phyloP scores from a whole-genome alignment of 345 rosid species.

The Boechera retrofracta region DNA sequence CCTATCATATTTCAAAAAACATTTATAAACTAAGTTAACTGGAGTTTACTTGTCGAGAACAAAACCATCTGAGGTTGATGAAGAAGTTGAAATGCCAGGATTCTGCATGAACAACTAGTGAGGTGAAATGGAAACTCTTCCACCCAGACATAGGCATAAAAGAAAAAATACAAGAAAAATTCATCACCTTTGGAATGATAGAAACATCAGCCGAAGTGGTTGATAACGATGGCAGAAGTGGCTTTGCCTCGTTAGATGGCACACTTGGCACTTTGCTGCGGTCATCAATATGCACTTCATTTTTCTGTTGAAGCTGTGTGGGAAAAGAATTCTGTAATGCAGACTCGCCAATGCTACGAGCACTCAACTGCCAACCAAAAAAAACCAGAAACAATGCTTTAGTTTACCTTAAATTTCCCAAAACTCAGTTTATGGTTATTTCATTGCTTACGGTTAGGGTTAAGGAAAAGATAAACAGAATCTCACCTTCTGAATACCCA shows the following conservation, averaged over 20 bases:
- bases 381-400: constrained; percentile 6
- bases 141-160: constrained; percentile 11
- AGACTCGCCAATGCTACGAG: constrained; percentile 46
- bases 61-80: constrained; percentile 65
- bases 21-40: constrained; percentile 24
- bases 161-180: constrained; percentile 15
- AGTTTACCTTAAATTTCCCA: background rate
- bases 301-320: constrained; percentile 61
- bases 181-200: constrained; percentile 61
- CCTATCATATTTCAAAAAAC: constrained; percentile 4
- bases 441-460: too few relatives aligned
- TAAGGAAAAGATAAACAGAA: too few relatives aligned
- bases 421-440: background rate
- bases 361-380: constrained; percentile 55
- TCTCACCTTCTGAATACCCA: background rate
- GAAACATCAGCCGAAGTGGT: constrained; percentile 57
- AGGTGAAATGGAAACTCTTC: constrained; percentile 3
- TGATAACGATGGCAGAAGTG: constrained; percentile 52
- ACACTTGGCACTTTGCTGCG: constrained; percentile 50
- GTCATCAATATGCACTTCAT: constrained; percentile 67
- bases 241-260: constrained; percentile 44
- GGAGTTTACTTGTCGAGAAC: constrained; percentile 77
- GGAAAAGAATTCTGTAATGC: constrained; percentile 60
- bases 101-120: constrained; percentile 46
- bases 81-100: constrained; percentile 51